Conservation (phyloP, 225 moss, liverwort and hornwort species). For the Straminergon stramineum region DNA sequence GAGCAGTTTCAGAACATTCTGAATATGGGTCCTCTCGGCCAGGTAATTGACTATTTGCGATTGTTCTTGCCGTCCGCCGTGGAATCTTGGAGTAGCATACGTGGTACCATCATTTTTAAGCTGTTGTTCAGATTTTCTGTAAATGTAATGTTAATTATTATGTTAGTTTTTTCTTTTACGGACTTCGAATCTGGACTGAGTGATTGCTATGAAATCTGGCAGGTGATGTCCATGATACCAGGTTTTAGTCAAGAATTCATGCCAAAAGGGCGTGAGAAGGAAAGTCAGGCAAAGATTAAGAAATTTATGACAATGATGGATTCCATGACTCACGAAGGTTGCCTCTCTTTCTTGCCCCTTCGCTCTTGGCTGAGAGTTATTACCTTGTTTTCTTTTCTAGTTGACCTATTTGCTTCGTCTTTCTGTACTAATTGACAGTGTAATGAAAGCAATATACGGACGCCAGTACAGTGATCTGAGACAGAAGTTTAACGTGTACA, state of each 20-base stretch:
- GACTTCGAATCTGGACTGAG: neutral
- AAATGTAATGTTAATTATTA: neutral
- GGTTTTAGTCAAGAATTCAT: constrained; percentile 85
- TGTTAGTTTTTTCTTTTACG: neutral
- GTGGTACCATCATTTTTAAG: neutral
- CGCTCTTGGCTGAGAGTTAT: neutral
- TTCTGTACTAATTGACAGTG: neutral
- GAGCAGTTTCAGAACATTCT: constrained; percentile 74
- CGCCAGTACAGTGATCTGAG: neutral
- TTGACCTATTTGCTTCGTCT: neutral
- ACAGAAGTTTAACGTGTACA: neutral
- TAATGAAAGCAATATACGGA: neutral
- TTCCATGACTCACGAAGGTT: constrained; percentile 88
- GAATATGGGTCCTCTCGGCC: constrained; percentile 74
- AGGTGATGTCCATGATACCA: constrained; percentile 98
- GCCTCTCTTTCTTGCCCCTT: neutral
- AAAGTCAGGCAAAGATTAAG: constrained; percentile 73
- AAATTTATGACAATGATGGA: constrained; percentile 96
- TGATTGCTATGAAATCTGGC: constrained; percentile 5
- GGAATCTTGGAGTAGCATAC: neutral
- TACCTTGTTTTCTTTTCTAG: neutral
- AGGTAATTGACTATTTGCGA: constrained; percentile 23
- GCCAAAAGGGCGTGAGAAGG: constrained; percentile 92
- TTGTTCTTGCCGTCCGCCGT: neutral
- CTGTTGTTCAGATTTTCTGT: neutral